Percentiles rank a stretch among this genome's conserved stretches.
Evolutionary conservation across 192 early-diverging fungal genomes (phyloP).

Genomic region (Coemansia sp.): DNA sequence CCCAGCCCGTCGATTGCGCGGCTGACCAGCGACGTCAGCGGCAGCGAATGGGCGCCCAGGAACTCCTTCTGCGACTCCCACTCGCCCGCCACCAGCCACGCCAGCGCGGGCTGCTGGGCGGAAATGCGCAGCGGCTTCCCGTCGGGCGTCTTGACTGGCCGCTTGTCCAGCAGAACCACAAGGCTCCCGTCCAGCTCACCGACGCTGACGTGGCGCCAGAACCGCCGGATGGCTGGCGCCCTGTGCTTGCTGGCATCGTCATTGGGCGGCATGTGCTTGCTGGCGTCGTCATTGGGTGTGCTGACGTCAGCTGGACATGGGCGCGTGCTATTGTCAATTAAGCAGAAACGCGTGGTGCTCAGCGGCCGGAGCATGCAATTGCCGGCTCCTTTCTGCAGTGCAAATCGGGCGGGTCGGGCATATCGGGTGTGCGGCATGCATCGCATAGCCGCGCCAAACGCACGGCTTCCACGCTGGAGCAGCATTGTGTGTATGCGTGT

Average conservation of each 20-base stretch:
- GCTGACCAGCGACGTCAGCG: slow-evolving; percentile 88
- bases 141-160: slow-evolving; percentile 78
- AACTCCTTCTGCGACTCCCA: slow-evolving; percentile 87
- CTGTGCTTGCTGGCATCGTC: slow-evolving; percentile 9
- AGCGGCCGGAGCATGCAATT: not conserved
- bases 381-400: not conserved
- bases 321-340: no score
- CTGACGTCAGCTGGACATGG: no score
- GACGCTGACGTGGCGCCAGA: slow-evolving; percentile 41
- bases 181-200: slow-evolving; percentile 45
- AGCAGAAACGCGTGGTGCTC: not conserved
- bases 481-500: not conserved
- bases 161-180: slow-evolving; percentile 71
- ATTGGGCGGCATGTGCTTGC: not conserved
- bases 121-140: slow-evolving; percentile 67
- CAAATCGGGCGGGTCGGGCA: not conserved
- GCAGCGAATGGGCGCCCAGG: slow-evolving; percentile 81
- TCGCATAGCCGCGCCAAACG: slow-evolving; percentile 6
- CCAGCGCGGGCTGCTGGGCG: slow-evolving; percentile 59
- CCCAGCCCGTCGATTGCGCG: slow-evolving; percentile 77
- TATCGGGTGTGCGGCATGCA: slow-evolving; percentile 6
- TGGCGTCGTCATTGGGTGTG: no score
- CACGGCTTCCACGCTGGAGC: not conserved
- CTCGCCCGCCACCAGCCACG: slow-evolving; percentile 83
- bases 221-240: slow-evolving; percentile 35